Conservation (phyloP, 1,139 yeast genomes). For the Hemisphaericaspora xylofermentans region DNA sequence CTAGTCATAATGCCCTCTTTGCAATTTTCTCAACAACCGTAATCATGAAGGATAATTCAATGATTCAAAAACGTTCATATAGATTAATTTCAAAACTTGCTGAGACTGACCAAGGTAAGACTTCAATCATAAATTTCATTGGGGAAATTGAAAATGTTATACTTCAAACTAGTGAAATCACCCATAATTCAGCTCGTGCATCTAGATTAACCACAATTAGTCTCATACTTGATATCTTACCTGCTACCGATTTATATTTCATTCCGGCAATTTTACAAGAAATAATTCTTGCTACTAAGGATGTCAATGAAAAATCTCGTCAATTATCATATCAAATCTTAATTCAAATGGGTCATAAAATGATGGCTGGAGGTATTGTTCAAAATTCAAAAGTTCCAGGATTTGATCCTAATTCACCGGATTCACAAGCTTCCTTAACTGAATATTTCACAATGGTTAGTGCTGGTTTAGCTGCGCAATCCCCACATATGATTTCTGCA, state of each 20-base stretch:
- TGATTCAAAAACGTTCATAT: slow-evolving; percentile 87
- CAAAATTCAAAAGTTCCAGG: slow-evolving; percentile 68
- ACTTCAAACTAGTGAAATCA: slow-evolving; percentile 54
- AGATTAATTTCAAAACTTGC: slow-evolving; percentile 70
- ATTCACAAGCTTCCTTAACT: slow-evolving; percentile 64
- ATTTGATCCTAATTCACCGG: slow-evolving; percentile 60
- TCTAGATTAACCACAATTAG: slow-evolving; percentile 70
- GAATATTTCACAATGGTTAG: slow-evolving; percentile 91
- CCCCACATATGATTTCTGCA: slow-evolving; percentile 95
- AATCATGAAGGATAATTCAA: slow-evolving; percentile 51
- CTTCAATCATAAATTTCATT: slow-evolving; percentile 50
- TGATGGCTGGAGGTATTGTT: slow-evolving; percentile 71
- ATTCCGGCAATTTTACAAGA: slow-evolving; percentile 85
- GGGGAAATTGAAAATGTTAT: slow-evolving; percentile 61
- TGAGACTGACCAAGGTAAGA: slow-evolving; percentile 66
- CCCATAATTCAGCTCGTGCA: slow-evolving; percentile 79
- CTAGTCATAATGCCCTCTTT: slow-evolving; percentile 72
- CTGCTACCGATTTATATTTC: slow-evolving; percentile 63
- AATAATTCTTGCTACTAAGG: slow-evolving; percentile 89
- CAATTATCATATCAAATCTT: slow-evolving; percentile 74
- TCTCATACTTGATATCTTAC: slow-evolving; percentile 58
- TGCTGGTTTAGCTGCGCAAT: slow-evolving; percentile 93
- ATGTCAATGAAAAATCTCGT: slow-evolving; percentile 88
- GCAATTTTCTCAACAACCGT: slow-evolving; percentile 75
- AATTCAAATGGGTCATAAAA: slow-evolving; percentile 76